Conservation (phyloP, 768 basidiomycete genomes). For the Mycena galericulata region DNA sequence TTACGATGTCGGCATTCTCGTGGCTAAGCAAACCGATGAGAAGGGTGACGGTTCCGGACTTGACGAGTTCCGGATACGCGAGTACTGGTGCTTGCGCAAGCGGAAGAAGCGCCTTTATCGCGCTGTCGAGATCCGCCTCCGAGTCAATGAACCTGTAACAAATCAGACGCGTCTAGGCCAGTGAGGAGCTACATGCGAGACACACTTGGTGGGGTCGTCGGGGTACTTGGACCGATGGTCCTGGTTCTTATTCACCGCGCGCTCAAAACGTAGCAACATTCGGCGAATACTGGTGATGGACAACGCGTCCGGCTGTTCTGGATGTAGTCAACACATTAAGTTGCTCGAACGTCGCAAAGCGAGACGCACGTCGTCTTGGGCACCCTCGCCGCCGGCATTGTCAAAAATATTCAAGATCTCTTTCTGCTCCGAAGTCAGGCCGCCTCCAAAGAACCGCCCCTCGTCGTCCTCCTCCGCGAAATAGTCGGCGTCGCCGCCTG, state of each 20-base stretch:
- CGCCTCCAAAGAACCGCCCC: conserved; percentile 94
- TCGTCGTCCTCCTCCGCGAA: conserved; percentile 93
- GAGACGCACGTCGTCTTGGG: conserved; percentile 74
- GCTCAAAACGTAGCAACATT: conserved; percentile 84
- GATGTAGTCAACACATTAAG: conserved; percentile 38
- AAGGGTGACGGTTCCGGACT: conserved; percentile 74
- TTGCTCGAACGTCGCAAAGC: conserved; percentile 7
- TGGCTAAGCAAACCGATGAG: conserved; percentile 91
- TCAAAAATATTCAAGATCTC: conserved; percentile 97
- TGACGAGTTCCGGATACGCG: conserved; percentile 91
- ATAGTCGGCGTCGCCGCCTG: conserved; percentile 91
- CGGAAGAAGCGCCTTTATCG: conserved; percentile 89
- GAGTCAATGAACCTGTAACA: conserved; percentile 95
- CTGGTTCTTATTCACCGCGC: conserved; percentile 93
- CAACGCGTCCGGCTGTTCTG: conserved; percentile 70
- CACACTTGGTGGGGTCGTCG: conserved; percentile 89
- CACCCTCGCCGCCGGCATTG: conserved; percentile 68
- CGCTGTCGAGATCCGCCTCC: conserved; percentile 91
- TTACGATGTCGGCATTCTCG: conserved; percentile 97
- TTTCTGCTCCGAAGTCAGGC: conserved; percentile 92
- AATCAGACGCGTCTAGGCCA: conserved; percentile 20
- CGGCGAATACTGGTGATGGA: conserved; percentile 79
- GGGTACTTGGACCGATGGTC: conserved; percentile 97
- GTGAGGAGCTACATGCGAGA: neutral
- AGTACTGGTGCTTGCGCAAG: conserved; percentile 85